Conservation (phyloP, 495 filamentous ascomycete species). For the Geopyxis carbonaria region DNA sequence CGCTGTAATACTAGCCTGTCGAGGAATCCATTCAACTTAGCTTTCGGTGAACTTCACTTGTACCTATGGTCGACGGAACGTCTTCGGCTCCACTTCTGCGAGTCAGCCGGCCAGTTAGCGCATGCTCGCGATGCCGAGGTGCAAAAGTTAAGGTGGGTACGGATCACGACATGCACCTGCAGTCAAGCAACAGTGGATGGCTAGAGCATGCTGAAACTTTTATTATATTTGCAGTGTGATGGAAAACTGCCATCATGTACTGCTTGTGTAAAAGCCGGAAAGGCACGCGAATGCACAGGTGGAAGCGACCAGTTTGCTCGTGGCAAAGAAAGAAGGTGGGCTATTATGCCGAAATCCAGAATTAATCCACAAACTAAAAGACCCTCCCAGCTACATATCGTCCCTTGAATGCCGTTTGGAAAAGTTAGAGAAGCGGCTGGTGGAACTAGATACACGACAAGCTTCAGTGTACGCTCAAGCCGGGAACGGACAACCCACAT, state of each 20-base stretch:
- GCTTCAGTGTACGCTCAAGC: too few species aligned
- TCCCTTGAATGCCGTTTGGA: constrained; percentile 78
- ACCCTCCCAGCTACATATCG: constrained; percentile 56
- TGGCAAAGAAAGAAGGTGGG: constrained; percentile 68
- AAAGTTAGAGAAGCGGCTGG: constrained; percentile 47
- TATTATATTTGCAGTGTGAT: constrained; percentile 64
- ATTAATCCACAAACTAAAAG: constrained; percentile 9
- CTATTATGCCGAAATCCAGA: not conserved
- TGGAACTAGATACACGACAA: constrained; percentile 14
- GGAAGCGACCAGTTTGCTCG: constrained; percentile 86
- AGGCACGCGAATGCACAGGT: constrained; percentile 68
- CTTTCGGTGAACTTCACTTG: too few species aligned
- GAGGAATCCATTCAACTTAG: too few species aligned
- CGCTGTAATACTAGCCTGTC: too few species aligned
- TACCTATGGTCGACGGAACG: constrained; percentile 7
- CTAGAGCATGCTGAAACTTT: too few species aligned
- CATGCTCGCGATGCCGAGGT: constrained; percentile 77
- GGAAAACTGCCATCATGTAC: constrained; percentile 86
- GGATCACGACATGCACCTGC: too few species aligned
- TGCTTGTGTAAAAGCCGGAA: constrained; percentile 73
- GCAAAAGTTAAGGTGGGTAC: constrained; percentile 58
- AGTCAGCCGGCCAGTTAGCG: constrained; percentile 80
- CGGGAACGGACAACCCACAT: too few species aligned
- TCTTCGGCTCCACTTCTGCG: constrained; percentile 53
- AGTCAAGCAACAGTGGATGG: too few species aligned